These are phyloP conservation scores for Triangularia setosa DNA, from an alignment of 2,329 filamentous ascomycete species.

Conservation along the genomic window DNA sequence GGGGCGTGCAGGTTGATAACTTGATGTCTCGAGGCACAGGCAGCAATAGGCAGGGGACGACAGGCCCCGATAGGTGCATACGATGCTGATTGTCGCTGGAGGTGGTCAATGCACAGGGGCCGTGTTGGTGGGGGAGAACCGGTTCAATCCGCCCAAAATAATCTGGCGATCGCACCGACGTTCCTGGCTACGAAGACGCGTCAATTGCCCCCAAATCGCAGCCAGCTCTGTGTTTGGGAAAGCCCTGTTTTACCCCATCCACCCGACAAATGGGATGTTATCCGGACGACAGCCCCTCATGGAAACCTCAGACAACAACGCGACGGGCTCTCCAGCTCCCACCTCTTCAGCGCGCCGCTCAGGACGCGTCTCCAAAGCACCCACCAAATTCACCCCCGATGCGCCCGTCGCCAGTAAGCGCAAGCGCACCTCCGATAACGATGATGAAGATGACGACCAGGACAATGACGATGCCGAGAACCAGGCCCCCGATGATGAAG, in stretches of 20 bases:
- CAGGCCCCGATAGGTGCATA: constrained; percentile 5
- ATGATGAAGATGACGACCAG: constrained; percentile 45
- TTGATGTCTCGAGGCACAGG: neutral
- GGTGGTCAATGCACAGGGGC: neutral
- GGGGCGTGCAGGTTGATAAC: neutral
- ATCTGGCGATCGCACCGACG: constrained; percentile 22
- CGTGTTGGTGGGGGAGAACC: neutral
- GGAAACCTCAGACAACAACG: constrained; percentile 53
- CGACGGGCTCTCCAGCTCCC: constrained; percentile 49
- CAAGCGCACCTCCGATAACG: constrained; percentile 50
- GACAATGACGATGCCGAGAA: constrained; percentile 44
- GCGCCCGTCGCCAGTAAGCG: constrained; percentile 50
- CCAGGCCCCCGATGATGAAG: constrained; percentile 46
- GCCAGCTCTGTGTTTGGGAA: constrained; percentile 3
- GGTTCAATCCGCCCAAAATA: constrained; percentile 26
- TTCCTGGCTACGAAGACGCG: constrained; percentile 20
- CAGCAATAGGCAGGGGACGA: neutral
- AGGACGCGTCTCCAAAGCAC: constrained; percentile 61
- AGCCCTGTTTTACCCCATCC: constrained; percentile 6
- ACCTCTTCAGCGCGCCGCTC: constrained; percentile 60
- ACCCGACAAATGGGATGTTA: constrained; percentile 35
- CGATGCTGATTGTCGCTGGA: neutral
- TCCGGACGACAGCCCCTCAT: constrained; percentile 44
- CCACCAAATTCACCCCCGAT: constrained; percentile 57
- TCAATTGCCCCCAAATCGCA: constrained; percentile 25